phyloP scores from a whole-genome alignment of 208 protist species.

The Acanthamoeba sp. region DNA sequence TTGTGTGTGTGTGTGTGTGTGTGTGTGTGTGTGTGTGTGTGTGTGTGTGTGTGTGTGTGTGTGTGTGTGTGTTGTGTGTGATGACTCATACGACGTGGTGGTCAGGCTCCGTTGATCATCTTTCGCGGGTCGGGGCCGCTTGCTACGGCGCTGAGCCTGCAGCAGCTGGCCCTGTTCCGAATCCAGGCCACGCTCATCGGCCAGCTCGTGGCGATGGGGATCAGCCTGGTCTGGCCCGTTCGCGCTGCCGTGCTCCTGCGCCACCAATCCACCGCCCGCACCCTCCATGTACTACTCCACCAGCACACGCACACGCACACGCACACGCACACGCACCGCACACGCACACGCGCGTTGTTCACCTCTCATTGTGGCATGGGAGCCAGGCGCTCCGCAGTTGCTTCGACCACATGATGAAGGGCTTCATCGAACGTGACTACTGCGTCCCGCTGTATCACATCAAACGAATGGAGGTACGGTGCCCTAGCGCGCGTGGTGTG shows the following conservation, averaged over 20 bases:
- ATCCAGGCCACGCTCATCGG: slow-evolving; percentile 69
- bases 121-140: slow-evolving; percentile 45
- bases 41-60: neutral
- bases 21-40: neutral
- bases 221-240: slow-evolving; percentile 55
- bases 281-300: neutral
- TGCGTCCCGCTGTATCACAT: slow-evolving; percentile 49
- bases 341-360: neutral
- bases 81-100: neutral
- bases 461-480: slow-evolving; percentile 54
- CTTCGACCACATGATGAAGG: slow-evolving; percentile 67
- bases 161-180: slow-evolving; percentile 60
- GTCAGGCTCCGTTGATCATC: slow-evolving; percentile 47
- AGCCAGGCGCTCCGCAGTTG: neutral
- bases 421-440: slow-evolving; percentile 24
- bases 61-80: neutral
- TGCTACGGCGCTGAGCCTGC: slow-evolving; percentile 38
- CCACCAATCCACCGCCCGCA: slow-evolving; percentile 32
- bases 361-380: neutral
- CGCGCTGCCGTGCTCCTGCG: slow-evolving; percentile 48
- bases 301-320: neutral
- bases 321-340: neutral
- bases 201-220: slow-evolving; percentile 10
- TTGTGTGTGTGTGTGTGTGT: neutral
- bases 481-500: neutral